Conservation (phyloP, 352 stramenopile species). For the Phytophthora pisi region DNA sequence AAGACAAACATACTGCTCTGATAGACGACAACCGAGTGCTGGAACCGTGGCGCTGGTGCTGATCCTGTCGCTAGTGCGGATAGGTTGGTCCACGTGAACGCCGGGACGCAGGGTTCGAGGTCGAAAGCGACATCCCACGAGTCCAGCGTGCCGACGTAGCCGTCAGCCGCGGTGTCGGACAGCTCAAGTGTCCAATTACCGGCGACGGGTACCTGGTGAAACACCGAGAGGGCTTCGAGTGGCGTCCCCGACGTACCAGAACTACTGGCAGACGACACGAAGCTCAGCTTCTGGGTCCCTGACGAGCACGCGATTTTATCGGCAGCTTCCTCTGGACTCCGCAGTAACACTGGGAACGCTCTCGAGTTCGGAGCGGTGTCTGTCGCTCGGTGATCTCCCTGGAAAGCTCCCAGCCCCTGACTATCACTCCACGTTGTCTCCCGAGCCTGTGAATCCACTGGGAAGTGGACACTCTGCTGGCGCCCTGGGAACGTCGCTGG, state of each 20-base stretch:
- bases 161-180: conserved; percentile 48
- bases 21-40: conserved; percentile 65
- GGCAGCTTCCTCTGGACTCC: conserved; percentile 47
- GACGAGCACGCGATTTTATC: conserved; percentile 27
- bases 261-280: conserved; percentile 29
- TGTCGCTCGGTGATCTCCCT: conserved; percentile 41
- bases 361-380: conserved; percentile 42
- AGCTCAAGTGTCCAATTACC: conserved; percentile 71
- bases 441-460: conserved; percentile 36
- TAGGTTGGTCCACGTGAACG: conserved; percentile 62
- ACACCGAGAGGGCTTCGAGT: conserved; percentile 57
- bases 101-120: conserved; percentile 55
- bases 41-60: conserved; percentile 52
- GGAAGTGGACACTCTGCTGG: conserved; percentile 49
- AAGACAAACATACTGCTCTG: conserved; percentile 76
- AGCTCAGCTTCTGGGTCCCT: conserved; percentile 41
- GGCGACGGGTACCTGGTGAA: conserved; percentile 55
- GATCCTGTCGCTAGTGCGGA: conserved; percentile 35
- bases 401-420: conserved; percentile 26
- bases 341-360: conserved; percentile 59
- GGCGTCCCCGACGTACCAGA: conserved; percentile 8
- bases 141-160: conserved; percentile 46
- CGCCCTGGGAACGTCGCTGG: conserved; percentile 57
- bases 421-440: conserved; percentile 58
- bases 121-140: conserved; percentile 64